Percentiles rank a stretch among this genome's conserved stretches.
These are phyloP conservation scores for Cutaneotrichosporon cutaneum DNA, from an alignment of 1,284 basidiomycete species.

Conservation along the genomic window DNA sequence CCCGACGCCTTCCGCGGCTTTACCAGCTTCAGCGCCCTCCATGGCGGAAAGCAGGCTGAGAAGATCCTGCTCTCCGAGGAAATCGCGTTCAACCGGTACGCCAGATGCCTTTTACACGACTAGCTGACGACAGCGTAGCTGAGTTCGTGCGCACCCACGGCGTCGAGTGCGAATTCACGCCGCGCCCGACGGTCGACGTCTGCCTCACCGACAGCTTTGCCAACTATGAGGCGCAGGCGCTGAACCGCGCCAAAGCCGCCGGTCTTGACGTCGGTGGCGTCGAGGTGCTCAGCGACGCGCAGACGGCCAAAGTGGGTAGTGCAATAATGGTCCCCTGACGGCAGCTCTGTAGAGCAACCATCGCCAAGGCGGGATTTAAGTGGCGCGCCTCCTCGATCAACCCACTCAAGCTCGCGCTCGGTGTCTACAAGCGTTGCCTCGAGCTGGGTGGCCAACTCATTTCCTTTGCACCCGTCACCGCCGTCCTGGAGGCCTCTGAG, in stretches of 20 bases:
- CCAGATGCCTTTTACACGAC: background rate
- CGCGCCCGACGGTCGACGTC: conserved; percentile 37
- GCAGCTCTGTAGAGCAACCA: conserved; percentile 25
- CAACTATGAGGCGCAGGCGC: conserved; percentile 27
- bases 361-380: conserved; percentile 27
- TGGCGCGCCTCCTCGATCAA: conserved; percentile 43
- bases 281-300: conserved; percentile 16
- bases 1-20: conserved; percentile 42
- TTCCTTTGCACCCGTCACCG: conserved; percentile 17
- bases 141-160: conserved; percentile 32
- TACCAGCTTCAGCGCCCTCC: conserved; percentile 32
- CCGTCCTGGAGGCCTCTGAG: conserved; percentile 25
- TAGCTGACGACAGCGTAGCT: conserved; percentile 16
- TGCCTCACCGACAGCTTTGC: conserved; percentile 38
- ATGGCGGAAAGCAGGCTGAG: conserved; percentile 34
- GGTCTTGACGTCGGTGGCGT: conserved; percentile 28
- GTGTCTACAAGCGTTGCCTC: conserved; percentile 29
- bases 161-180: conserved; percentile 43
- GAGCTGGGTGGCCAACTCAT: conserved; percentile 28
- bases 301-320: conserved; percentile 25
- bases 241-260: conserved; percentile 21
- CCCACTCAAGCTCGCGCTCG: conserved; percentile 40
- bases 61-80: conserved; percentile 16
- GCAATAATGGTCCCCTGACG: conserved; percentile 15
- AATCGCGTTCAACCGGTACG: conserved; percentile 5